Percentiles rank a stretch among this genome's conserved stretches.
phyloP scores from a whole-genome alignment of 495 filamentous ascomycete genomes.

The Aspergillus hancockii region DNA sequence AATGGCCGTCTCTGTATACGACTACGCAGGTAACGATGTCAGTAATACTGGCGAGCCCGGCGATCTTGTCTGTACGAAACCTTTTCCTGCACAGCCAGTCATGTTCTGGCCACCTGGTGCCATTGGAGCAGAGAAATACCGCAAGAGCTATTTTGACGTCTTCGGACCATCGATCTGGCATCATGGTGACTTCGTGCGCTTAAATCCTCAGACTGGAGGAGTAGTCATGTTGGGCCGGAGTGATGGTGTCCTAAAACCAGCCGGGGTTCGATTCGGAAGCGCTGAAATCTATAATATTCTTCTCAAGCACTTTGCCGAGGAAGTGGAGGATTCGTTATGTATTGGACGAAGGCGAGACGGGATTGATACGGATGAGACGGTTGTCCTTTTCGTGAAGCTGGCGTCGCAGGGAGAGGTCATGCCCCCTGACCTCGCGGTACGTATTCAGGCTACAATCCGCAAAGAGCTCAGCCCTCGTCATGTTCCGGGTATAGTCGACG shows the following conservation, averaged over 20 bases:
- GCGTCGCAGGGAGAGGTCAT: constrained; percentile 35
- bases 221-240: constrained; percentile 85
- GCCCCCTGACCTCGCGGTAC: constrained; percentile 48
- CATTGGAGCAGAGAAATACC: constrained; percentile 71
- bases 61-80: constrained; percentile 84
- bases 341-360: constrained; percentile 71
- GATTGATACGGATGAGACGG: constrained; percentile 76
- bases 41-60: constrained; percentile 66
- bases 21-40: constrained; percentile 56
- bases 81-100: constrained; percentile 89
- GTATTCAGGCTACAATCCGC: constrained; percentile 63
- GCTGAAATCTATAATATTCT: constrained; percentile 94
- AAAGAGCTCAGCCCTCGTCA: constrained; percentile 82
- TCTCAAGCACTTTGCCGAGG: constrained; percentile 71
- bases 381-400: constrained; percentile 84
- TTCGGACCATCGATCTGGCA: constrained; percentile 79
- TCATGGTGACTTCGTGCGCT: constrained; percentile 88
- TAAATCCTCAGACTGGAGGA: constrained; percentile 73
- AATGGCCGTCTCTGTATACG: constrained; percentile 82
- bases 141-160: constrained; percentile 80
- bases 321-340: constrained; percentile 82
- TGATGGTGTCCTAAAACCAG: constrained; percentile 87
- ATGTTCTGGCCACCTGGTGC: constrained; percentile 74
- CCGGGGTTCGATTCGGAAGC: constrained; percentile 82
- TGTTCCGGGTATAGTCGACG: constrained; percentile 79